Percentiles rank a stretch among this genome's conserved stretches.
Evolutionary conservation across 495 filamentous ascomycete genomes (phyloP).

Genomic region (Endocarpon pusillum): DNA sequence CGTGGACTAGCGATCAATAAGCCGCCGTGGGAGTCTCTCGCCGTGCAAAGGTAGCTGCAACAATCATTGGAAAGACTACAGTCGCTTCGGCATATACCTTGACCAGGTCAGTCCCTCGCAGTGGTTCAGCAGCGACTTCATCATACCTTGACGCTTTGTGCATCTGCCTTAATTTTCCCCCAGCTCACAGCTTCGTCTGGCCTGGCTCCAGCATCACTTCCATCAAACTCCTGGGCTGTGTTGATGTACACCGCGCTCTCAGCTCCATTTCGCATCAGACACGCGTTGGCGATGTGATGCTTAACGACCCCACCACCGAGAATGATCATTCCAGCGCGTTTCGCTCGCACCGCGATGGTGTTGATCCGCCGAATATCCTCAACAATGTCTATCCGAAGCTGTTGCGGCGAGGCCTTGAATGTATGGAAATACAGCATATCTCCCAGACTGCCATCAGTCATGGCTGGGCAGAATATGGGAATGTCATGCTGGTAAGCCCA

Average conservation of each 20-base stretch:
- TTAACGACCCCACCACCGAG: constrained; percentile 86
- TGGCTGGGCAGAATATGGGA: constrained; percentile 86
- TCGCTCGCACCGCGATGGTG: constrained; percentile 67
- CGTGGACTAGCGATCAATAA: no score
- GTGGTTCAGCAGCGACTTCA: constrained; percentile 10
- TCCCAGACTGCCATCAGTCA: constrained; percentile 86
- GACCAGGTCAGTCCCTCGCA: not conserved
- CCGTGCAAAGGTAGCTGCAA: constrained; percentile 77
- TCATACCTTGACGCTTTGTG: constrained; percentile 64
- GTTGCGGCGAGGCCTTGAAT: constrained; percentile 62
- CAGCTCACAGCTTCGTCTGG: constrained; percentile 96
- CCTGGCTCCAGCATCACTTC: constrained; percentile 85
- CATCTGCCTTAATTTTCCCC: constrained; percentile 90
- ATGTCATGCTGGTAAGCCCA: constrained; percentile 92
- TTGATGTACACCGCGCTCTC: constrained; percentile 96
- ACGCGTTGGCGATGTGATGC: constrained; percentile 95
- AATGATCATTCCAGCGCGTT: constrained; percentile 81
- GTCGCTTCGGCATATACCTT: constrained; percentile 87
- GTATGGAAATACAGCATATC: constrained; percentile 98
- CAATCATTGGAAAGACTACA: constrained; percentile 80
- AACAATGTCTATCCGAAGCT: constrained; percentile 72
- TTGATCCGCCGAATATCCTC: constrained; percentile 82
- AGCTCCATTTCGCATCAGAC: constrained; percentile 89
- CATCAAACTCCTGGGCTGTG: constrained; percentile 91
- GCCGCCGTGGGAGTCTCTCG: no score